Conservation (phyloP, 225 moss, liverwort and hornwort species). For the Sphagnum tenellum region DNA sequence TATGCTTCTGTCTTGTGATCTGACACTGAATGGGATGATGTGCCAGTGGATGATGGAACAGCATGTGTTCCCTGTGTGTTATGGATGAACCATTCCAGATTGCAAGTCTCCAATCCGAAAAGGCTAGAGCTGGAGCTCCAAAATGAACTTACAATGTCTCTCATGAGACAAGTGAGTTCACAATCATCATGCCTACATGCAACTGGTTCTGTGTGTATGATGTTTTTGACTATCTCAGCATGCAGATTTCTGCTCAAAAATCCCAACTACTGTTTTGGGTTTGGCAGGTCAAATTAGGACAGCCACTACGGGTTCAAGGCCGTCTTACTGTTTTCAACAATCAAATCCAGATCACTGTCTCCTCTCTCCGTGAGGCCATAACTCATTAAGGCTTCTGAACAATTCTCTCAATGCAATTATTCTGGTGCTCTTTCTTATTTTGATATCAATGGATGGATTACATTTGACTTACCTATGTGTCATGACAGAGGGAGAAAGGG, state of each 20-base stretch:
- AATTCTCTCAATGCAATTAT: not conserved
- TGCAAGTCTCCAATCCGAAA: constrained; percentile 35
- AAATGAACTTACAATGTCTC: constrained; percentile 25
- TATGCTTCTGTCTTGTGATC: not conserved
- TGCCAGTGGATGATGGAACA: constrained; percentile 89
- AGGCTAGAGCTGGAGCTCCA: constrained; percentile 43
- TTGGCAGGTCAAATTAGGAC: constrained; percentile 36
- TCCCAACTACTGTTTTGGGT: constrained; percentile 12
- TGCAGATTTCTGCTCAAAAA: not conserved
- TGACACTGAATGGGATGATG: not conserved
- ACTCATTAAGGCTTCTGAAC: not conserved
- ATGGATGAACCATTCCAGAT: constrained; percentile 68
- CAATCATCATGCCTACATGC: too few relatives aligned
- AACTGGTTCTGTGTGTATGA: too few relatives aligned
- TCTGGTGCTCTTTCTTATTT: not conserved
- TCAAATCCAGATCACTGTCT: constrained; percentile 63
- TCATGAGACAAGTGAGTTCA: too few relatives aligned
- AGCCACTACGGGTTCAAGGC: constrained; percentile 60
- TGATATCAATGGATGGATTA: not conserved
- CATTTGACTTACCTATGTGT: not conserved
- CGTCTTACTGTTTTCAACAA: constrained; percentile 48
- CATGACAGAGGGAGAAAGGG: constrained; percentile 45
- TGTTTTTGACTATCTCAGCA: too few relatives aligned
- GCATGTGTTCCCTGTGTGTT: constrained; percentile 80
- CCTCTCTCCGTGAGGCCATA: constrained; percentile 41